Percentiles rank a stretch among this genome's conserved stretches.
phyloP scores from a whole-genome alignment of 345 rosid species.

The Streptanthus diversifolius region DNA sequence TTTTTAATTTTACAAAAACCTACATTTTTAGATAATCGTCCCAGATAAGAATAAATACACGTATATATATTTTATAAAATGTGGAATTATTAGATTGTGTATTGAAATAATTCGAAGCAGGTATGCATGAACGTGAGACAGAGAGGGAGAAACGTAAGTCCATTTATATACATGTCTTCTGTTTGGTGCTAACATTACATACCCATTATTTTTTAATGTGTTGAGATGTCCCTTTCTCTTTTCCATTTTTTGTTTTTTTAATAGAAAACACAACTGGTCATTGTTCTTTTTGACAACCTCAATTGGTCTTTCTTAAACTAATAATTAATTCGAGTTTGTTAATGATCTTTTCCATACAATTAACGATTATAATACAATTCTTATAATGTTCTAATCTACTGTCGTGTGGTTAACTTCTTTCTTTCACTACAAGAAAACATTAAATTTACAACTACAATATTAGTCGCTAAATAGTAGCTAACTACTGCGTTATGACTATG shows the following conservation, averaged over 20 bases:
- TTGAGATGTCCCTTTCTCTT: constrained; percentile 26
- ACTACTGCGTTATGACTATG: too few relatives aligned
- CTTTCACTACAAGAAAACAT: too few relatives aligned
- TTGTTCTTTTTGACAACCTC: neutral
- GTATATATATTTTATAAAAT: neutral
- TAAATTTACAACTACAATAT: too few relatives aligned
- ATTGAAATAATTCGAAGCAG: constrained; percentile 19
- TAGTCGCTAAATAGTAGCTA: too few relatives aligned
- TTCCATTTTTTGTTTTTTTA: neutral
- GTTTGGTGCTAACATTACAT: constrained; percentile 28
- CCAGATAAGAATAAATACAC: neutral
- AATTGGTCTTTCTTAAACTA: neutral
- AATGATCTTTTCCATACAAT: neutral
- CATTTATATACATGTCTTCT: constrained; percentile 24
- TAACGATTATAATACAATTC: neutral
- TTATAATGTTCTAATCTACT: neutral
- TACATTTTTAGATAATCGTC: neutral
- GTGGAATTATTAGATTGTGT: constrained; percentile 18
- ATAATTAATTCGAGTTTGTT: neutral
- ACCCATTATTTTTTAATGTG: constrained; percentile 18
- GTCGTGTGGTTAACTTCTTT: neutral
- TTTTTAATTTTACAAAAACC: neutral
- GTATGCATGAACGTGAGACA: constrained; percentile 37
- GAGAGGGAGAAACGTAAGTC: constrained; percentile 27
- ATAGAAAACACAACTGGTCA: neutral